Base-by-base conservation (phyloP, 768 basidiomycete species). In the Clitopilus hobsonii region DNA sequence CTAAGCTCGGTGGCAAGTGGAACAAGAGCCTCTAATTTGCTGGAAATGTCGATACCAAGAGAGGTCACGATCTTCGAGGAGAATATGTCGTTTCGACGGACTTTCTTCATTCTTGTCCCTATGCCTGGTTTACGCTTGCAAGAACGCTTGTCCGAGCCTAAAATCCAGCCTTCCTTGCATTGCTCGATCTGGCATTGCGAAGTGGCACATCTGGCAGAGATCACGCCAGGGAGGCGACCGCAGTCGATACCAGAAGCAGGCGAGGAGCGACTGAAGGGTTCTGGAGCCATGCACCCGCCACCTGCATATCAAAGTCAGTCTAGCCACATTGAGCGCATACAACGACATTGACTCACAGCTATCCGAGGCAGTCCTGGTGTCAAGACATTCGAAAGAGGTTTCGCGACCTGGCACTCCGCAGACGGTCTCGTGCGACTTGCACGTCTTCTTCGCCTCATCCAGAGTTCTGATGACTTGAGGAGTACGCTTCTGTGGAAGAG, bases 211-310 rank as follows among this genome's bases (percentile, higher is more conserved):
- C 25, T 22, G 13, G 54, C 48, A 14, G 3, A 10, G 26, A 59
- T 14, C n/a, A 61, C 58, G 27, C 58, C 58, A 20, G 57, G 57
- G 24, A 61, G 58, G 20, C 41, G 58, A 25, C 54, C 49, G 25
- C 69, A 62, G 50, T 61, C 51, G 59, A 65, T 20, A 61, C 67
- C 29, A 61, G 65, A 22, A 62, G 64, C 38, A 65, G 61, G 54
- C 63, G 65, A 10, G 58, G 59, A 52, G 26, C 59, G 54, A 47
- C 56, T 47, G 52, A 61, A 63, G 16, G 60, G 60, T 25, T 59
- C 58, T 28, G 62, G 60, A 38, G 52, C 41, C 5, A 52, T 48
- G 41, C 62, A 63, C n/a, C 60, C 62, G 18, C 62, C 62, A 36
- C 62, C 62, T 63, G 18, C 26, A 8, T 6, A 13, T 16, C 51